Percentiles rank a stretch among this genome's conserved stretches.
These are phyloP conservation scores for Russula foetens DNA, from an alignment of 768 basidiomycete species.

Conservation along the genomic window DNA sequence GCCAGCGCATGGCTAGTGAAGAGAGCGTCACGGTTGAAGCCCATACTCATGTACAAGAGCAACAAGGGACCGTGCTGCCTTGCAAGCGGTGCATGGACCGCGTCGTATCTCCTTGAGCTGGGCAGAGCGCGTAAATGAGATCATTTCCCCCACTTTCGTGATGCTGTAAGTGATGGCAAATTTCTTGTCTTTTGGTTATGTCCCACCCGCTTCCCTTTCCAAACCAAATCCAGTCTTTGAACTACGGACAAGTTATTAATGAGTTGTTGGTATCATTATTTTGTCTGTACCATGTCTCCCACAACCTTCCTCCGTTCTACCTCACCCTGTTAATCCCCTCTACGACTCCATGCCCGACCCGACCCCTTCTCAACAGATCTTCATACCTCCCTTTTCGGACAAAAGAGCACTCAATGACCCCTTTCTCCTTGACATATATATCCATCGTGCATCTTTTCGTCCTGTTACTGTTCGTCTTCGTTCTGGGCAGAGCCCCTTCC, in stretches of 20 bases:
- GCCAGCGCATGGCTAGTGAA: constrained; percentile 42
- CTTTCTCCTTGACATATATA: neutral
- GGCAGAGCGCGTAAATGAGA: neutral
- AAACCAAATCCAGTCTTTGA: neutral
- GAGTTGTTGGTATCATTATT: constrained; percentile 15
- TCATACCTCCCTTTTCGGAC: neutral
- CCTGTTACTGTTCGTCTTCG: neutral
- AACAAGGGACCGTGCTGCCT: neutral
- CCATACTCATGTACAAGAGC: neutral
- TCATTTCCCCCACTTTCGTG: neutral
- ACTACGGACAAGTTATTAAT: constrained; percentile 1
- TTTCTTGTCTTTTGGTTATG: neutral
- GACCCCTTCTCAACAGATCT: neutral
- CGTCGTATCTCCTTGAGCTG: constrained; percentile 11
- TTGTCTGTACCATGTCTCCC: constrained; percentile 1
- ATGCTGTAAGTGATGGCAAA: constrained; percentile 8
- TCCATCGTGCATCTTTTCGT: neutral
- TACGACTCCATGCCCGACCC: neutral
- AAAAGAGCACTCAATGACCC: neutral
- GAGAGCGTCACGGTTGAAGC: constrained; percentile 19
- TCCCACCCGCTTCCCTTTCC: neutral
- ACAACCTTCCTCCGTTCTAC: neutral
- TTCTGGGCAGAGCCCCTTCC: neutral
- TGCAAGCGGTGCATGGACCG: constrained; percentile 12
- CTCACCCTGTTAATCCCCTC: neutral